These are phyloP conservation scores for Claviceps sorghi DNA, from an alignment of 2,329 filamentous ascomycete genomes.

Conservation along the genomic window DNA sequence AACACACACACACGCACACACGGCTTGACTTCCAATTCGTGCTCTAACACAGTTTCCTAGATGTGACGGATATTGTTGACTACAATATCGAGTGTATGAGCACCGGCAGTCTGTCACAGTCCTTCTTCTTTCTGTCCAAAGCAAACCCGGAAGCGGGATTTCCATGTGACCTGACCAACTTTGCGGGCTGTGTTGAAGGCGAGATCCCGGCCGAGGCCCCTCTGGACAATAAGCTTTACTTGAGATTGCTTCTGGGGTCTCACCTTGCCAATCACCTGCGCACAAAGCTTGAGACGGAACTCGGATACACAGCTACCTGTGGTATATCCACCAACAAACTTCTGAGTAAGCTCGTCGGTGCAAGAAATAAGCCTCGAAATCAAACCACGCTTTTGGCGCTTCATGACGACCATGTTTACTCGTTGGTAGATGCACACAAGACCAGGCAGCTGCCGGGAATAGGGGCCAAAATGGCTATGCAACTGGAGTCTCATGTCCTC, in stretches of 20 bases:
- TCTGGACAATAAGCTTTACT: constrained; percentile 25
- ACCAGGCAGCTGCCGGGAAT: constrained; percentile 76
- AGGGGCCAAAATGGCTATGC: constrained; percentile 49
- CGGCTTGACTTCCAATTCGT: background rate
- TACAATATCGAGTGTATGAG: constrained; percentile 69
- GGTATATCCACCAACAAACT: constrained; percentile 81
- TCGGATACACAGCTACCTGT: constrained; percentile 75
- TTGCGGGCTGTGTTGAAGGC: constrained; percentile 46
- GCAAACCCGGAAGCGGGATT: constrained; percentile 71
- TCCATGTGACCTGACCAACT: constrained; percentile 52
- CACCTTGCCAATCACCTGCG: constrained; percentile 68
- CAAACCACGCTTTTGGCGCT: constrained; percentile 73
- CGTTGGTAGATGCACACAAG: constrained; percentile 62
- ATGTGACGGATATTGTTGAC: constrained; percentile 73
- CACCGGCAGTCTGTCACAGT: constrained; percentile 42
- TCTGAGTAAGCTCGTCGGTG: constrained; percentile 72
- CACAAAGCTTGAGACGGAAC: constrained; percentile 54
- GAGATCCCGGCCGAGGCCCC: constrained; percentile 10
- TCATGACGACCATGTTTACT: constrained; percentile 37
- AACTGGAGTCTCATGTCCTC: constrained; percentile 40
- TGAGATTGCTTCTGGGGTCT: constrained; percentile 61
- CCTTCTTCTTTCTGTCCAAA: constrained; percentile 66
- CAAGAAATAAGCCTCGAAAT: constrained; percentile 68
- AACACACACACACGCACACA: too few relatives aligned
- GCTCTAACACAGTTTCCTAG: constrained; percentile 25